Evolutionary conservation across 306 rosid species (phyloP), one percentile per base, ranked within the genome.

Genomic region (Hippophae tibetana): DNA sequence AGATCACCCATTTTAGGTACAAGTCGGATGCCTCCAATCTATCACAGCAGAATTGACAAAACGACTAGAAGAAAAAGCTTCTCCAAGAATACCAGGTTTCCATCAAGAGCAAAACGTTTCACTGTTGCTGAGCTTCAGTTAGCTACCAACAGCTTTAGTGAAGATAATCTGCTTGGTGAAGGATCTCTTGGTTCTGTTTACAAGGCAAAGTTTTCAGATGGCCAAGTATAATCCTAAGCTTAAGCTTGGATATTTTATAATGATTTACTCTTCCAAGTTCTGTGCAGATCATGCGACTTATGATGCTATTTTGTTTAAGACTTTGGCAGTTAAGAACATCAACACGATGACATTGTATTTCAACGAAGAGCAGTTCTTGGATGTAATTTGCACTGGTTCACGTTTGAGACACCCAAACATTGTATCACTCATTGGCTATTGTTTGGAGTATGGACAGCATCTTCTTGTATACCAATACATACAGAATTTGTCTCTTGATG

Each of bases 181-280:
- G 99, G 99, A 56, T 82, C 94, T 61, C 90, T 93, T 50, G 99
- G 99, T 63, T 74, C 90, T 13, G 94, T 88, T 72, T 93, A 82
- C 76, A 93, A 78, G 74, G 97, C 95, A 27, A 80, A 78, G 71
- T 82, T 88, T 75, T 84, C 94, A 44, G 81, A 86, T 72, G 93
- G 84, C 63, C 85, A 80, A 69, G 99, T 88, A 82, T 48, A 58
- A 52, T 61, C 50, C 74, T 55, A 46, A 67, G 57, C 42, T 23
- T n/a, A 7, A 18, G 25, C 51, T 57, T 48, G 7, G 42, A 52
- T 23, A 31, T 31, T 31, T 31, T 31, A 6, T 50, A 44, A 14
- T 40, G 12, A 58, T 61, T 64, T 42, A 38, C 14, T 31, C 49
- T 58, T 56, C 61, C 58, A 49, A 43, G 64, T 53, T 65, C 25